These are phyloP conservation scores for Gaeumannomyces tritici DNA, from an alignment of 2,329 filamentous ascomycete species.

Conservation along the genomic window DNA sequence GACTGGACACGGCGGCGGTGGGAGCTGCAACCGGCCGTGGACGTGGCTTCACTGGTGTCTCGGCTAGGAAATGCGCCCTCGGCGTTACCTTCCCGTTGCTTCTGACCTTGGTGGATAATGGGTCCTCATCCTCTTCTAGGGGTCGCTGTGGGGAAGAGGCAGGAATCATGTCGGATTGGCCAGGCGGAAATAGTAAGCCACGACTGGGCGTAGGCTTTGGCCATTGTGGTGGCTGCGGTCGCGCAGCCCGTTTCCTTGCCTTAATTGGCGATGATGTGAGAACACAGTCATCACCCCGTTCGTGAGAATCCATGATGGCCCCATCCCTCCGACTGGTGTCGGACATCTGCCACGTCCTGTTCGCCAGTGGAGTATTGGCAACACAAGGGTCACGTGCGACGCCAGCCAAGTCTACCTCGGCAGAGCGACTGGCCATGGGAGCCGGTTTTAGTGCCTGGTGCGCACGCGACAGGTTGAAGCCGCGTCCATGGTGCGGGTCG, in stretches of 20 bases:
- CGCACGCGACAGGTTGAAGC: constrained; percentile 1
- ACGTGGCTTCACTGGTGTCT: not conserved
- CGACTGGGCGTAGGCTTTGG: not conserved
- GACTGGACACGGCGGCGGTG: not conserved
- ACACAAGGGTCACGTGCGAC: constrained; percentile 8
- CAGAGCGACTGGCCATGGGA: not conserved
- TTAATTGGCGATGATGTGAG: constrained; percentile 11
- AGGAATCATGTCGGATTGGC: constrained; percentile 6
- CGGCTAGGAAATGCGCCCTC: not conserved
- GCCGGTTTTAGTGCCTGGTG: not conserved
- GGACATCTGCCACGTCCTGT: not conserved
- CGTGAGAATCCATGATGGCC: not conserved
- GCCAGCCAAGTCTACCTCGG: not conserved
- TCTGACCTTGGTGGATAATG: not conserved
- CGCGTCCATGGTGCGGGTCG: not conserved
- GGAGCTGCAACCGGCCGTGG: not conserved
- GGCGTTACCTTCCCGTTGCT: not conserved
- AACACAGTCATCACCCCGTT: not conserved
- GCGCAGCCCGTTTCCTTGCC: constrained; percentile 6
- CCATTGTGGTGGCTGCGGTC: not conserved
- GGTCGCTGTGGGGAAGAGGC: constrained; percentile 11
- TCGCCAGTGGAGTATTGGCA: constrained; percentile 10
- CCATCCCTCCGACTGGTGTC: not conserved
- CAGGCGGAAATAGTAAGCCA: not conserved
- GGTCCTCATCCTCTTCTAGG: not conserved